Evolutionary conservation across 2,329 filamentous ascomycete genomes (phyloP).

Genomic region (Neofusicoccum laricinum): DNA sequence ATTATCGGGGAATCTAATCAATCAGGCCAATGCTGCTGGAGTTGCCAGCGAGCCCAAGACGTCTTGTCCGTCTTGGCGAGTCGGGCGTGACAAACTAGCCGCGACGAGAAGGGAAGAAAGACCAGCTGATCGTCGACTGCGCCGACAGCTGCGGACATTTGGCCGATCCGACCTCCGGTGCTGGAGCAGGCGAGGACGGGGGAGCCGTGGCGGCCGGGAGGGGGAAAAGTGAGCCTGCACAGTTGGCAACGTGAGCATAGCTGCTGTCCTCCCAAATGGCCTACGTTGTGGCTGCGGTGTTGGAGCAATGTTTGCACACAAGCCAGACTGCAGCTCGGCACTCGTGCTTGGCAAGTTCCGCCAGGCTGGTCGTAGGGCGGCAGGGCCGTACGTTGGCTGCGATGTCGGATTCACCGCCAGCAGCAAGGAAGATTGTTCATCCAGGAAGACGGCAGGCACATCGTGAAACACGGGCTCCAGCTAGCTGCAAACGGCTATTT

Average conservation of each 20-base stretch:
- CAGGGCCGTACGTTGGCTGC: too few relatives aligned
- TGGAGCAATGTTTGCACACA: not conserved
- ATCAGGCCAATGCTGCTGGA: not conserved
- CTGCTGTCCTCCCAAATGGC: not conserved
- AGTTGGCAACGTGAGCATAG: not conserved
- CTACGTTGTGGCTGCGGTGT: not conserved
- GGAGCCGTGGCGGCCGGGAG: not conserved
- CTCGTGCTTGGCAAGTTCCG: not conserved
- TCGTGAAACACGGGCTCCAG: not conserved
- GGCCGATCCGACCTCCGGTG: not conserved
- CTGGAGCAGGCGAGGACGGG: not conserved
- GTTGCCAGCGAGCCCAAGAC: not conserved
- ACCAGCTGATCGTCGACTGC: not conserved
- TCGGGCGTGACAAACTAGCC: not conserved
- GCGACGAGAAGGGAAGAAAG: not conserved
- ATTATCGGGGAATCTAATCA: conserved; percentile 7
- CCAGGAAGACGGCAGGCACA: too few relatives aligned
- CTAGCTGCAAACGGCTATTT: conserved; percentile 2
- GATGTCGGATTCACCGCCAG: conserved; percentile 5
- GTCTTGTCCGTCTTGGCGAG: not conserved
- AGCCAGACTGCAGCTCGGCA: not conserved
- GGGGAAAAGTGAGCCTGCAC: not conserved
- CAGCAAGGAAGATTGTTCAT: not conserved
- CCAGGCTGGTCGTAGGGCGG: not conserved
- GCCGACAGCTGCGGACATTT: not conserved